Conservation (phyloP, 2,329 filamentous ascomycete species). For the Albophoma yamanashiensis region DNA sequence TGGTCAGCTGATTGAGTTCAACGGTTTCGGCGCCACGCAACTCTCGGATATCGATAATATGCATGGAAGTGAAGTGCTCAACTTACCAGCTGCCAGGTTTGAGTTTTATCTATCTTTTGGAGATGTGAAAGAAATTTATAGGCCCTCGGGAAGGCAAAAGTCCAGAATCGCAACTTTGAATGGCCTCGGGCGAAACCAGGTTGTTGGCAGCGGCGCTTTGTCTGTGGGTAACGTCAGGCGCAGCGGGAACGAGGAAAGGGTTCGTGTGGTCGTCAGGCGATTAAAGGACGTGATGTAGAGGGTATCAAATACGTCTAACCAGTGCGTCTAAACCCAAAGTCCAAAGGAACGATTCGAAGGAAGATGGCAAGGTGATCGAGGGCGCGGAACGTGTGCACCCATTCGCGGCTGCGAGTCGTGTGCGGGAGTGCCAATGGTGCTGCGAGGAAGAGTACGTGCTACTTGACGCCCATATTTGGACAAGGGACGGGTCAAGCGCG, state of each 20-base stretch:
- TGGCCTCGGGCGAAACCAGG: not conserved
- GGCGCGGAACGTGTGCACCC: conserved; percentile 9
- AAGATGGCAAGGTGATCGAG: conserved; percentile 10
- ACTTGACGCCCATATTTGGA: conserved; percentile 10
- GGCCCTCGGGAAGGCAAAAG: conserved; percentile 10
- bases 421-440: conserved; percentile 2
- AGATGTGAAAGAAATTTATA: conserved; percentile 13
- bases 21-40: not conserved
- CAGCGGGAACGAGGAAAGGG: conserved; percentile 8
- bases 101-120: conserved; percentile 15
- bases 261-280: conserved; percentile 6
- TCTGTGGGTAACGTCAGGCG: conserved; percentile 10
- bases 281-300: conserved; percentile 10
- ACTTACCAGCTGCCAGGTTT: conserved; percentile 12
- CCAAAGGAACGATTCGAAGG: conserved; percentile 14
- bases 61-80: not conserved
- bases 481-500: not conserved
- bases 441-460: conserved; percentile 6
- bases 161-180: not conserved
- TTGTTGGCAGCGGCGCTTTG: not conserved
- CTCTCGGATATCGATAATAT: not conserved
- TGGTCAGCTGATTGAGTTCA: not conserved
- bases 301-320: conserved; percentile 23
- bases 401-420: conserved; percentile 13
- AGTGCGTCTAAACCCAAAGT: conserved; percentile 27